A percentile compares a stretch with the other conserved stretches of the same genome.
Conservation (phyloP, 2,329 filamentous ascomycete species). For the Trichophyton benhamiae region DNA sequence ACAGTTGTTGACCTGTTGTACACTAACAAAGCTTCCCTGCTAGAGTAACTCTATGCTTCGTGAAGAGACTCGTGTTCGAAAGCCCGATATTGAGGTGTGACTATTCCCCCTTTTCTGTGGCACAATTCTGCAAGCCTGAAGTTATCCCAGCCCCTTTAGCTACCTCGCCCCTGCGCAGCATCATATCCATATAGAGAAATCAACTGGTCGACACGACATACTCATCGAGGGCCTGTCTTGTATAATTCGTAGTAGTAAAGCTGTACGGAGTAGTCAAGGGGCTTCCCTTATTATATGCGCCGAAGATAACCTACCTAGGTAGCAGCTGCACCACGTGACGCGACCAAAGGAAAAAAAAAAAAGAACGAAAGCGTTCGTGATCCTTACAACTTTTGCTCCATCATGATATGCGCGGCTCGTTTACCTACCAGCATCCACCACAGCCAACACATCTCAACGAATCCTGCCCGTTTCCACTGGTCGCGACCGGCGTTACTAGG, state of each 20-base stretch:
- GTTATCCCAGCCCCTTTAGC: neutral
- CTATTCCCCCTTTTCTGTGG: neutral
- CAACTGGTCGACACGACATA: neutral
- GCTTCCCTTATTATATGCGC: neutral
- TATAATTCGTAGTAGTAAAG: neutral
- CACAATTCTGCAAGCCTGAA: neutral
- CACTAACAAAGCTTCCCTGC: constrained; percentile 88
- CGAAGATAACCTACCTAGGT: too few relatives aligned
- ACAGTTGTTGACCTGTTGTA: constrained; percentile 96
- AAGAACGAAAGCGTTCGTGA: neutral
- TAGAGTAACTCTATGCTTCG: constrained; percentile 52
- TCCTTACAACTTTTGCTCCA: constrained; percentile 1
- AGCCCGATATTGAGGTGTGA: neutral
- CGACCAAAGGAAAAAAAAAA: neutral
- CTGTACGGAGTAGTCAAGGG: neutral
- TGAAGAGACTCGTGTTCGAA: constrained; percentile 2
- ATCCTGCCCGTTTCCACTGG: neutral
- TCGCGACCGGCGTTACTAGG: neutral
- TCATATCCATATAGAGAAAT: constrained; percentile 1
- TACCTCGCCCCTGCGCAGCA: neutral
- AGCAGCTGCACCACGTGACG: neutral
- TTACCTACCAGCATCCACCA: constrained; percentile 2
- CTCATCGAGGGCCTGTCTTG: neutral
- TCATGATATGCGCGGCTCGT: constrained; percentile 1
- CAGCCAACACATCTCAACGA: neutral